Conservation (phyloP, 257 asterid genomes). For the Cinchona pubescens region DNA sequence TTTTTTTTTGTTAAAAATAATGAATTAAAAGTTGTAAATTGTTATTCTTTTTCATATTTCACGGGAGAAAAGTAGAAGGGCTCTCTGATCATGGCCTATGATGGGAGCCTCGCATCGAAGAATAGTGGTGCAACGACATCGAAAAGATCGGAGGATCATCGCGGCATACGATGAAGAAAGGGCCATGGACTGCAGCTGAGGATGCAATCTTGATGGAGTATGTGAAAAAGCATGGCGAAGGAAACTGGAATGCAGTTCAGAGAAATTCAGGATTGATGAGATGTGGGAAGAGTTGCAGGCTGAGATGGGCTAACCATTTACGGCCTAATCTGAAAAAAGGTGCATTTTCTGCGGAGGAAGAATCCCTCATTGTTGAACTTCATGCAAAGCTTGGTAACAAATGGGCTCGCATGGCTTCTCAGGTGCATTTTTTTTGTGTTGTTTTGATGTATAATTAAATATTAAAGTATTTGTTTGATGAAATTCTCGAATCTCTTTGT, state of each 20-base stretch:
- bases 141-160: constrained; percentile 16
- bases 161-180: constrained; percentile 42
- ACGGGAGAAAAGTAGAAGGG: not conserved
- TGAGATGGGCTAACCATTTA: constrained; percentile 45
- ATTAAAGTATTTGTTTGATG: not conserved
- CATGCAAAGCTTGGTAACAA: constrained; percentile 42
- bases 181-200: constrained; percentile 72
- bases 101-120: constrained; percentile 29
- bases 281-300: constrained; percentile 53
- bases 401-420: constrained; percentile 54
- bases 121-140: not conserved
- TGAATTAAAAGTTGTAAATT: not conserved
- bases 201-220: constrained; percentile 53
- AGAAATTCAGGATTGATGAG: constrained; percentile 60
- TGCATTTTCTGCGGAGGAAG: constrained; percentile 35
- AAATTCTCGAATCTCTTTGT: not conserved
- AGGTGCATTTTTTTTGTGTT: no score
- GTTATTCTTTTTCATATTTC: not conserved
- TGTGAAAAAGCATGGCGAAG: constrained; percentile 61
- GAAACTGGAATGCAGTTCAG: constrained; percentile 76
- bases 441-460: no score
- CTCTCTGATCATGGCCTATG: constrained; percentile 50
- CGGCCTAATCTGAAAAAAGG: constrained; percentile 45
- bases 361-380: constrained; percentile 34
- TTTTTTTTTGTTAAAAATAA: not conserved